Percentiles rank a stretch among this genome's conserved stretches.
phyloP scores from a whole-genome alignment of 2,329 filamentous ascomycete genomes.

The Cladosporium sphaerospermum region DNA sequence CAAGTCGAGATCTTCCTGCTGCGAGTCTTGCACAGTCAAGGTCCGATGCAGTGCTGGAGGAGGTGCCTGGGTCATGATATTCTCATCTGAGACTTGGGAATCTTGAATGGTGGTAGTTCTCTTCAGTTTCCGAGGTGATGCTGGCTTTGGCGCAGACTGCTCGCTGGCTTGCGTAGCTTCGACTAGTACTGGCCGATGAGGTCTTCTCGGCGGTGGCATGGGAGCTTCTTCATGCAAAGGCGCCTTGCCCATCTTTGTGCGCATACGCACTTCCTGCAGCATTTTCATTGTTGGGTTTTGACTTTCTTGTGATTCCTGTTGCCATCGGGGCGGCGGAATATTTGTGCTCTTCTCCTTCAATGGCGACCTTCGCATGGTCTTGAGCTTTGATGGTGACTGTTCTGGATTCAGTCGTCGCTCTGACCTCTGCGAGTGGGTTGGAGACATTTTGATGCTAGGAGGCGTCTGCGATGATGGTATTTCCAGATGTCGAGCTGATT shows the following conservation, averaged over 20 bases:
- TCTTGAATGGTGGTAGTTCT: slow-evolving; percentile 12
- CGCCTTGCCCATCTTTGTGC: neutral
- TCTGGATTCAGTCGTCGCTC: neutral
- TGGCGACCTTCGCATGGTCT: slow-evolving; percentile 11
- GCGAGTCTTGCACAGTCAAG: slow-evolving; percentile 18
- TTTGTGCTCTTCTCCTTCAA: slow-evolving; percentile 17
- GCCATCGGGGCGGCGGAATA: slow-evolving; percentile 3
- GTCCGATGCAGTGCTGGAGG: slow-evolving; percentile 4
- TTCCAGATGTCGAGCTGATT: slow-evolving; percentile 7
- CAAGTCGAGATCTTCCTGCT: slow-evolving; percentile 16
- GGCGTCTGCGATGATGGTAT: slow-evolving; percentile 22
- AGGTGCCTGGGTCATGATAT: neutral
- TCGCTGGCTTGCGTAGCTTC: neutral
- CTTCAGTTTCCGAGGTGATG: slow-evolving; percentile 7
- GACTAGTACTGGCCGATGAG: neutral
- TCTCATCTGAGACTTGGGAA: slow-evolving; percentile 13
- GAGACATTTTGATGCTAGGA: slow-evolving; percentile 15
- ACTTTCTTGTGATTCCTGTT: slow-evolving; percentile 2
- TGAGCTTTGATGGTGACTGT: slow-evolving; percentile 1
- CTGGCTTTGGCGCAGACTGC: neutral
- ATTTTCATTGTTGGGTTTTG: slow-evolving; percentile 9
- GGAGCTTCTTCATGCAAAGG: neutral
- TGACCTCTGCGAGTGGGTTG: slow-evolving; percentile 6
- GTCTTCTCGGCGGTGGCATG: slow-evolving; percentile 2
- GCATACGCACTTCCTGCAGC: slow-evolving; percentile 6